Evolutionary conservation across 2,329 filamentous ascomycete species (phyloP).

Genomic region (Ramichloridium luteum): DNA sequence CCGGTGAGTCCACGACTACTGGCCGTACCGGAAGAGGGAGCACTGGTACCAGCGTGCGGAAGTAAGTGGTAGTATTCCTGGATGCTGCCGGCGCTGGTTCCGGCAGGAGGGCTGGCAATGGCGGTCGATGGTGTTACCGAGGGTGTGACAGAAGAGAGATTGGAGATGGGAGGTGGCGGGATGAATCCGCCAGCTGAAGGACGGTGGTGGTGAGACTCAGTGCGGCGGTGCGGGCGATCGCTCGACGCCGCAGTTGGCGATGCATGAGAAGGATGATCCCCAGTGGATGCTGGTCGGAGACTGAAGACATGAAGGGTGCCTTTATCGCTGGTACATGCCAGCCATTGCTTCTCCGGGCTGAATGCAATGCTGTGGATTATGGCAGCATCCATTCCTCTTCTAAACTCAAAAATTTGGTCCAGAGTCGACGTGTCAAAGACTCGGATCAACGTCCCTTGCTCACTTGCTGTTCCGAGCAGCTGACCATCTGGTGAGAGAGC

Average conservation of each 20-base stretch:
- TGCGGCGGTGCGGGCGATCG: conserved; percentile 13
- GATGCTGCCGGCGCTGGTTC: conserved; percentile 15
- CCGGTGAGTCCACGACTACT: background rate
- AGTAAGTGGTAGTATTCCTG: conserved; percentile 25
- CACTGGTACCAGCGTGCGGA: conserved; percentile 14
- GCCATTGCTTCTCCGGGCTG: conserved; percentile 63
- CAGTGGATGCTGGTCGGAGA: conserved; percentile 42
- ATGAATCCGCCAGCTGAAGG: conserved; percentile 12
- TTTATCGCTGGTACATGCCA: conserved; percentile 94
- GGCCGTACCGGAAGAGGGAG: conserved; percentile 15
- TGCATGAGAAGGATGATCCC: background rate
- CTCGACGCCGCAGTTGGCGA: conserved; percentile 16
- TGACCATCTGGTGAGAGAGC: conserved; percentile 69
- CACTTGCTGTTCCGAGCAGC: conserved; percentile 77
- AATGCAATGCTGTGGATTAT: conserved; percentile 80
- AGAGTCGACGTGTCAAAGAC: conserved; percentile 72
- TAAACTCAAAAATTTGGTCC: conserved; percentile 69
- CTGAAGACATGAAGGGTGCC: conserved; percentile 92
- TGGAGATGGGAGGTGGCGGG: conserved; percentile 15
- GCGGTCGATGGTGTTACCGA: conserved; percentile 15
- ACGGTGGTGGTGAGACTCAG: conserved; percentile 12
- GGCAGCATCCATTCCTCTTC: conserved; percentile 79
- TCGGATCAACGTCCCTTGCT: conserved; percentile 81
- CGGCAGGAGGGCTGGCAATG: conserved; percentile 6
- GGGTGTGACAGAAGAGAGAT: conserved; percentile 14